These are phyloP conservation scores for Exophiala calicioides DNA, from an alignment of 2,329 filamentous ascomycete genomes.

Conservation along the genomic window DNA sequence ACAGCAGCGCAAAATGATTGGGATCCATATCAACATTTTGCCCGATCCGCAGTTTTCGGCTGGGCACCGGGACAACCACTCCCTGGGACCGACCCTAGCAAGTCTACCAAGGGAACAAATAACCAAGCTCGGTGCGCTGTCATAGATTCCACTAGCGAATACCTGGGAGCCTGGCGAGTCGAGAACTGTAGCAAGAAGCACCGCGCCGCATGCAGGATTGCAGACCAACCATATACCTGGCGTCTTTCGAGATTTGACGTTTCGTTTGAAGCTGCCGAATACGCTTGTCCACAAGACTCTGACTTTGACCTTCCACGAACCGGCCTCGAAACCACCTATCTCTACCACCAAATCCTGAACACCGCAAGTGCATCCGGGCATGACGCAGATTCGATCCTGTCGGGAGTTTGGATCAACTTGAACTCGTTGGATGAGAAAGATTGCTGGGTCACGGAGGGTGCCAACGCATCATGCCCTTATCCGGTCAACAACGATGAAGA, in stretches of 20 bases:
- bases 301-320: slow-evolving; percentile 61
- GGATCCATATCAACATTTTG: slow-evolving; percentile 50
- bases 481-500: slow-evolving; percentile 44
- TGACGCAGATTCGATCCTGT: slow-evolving; percentile 19
- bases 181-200: slow-evolving; percentile 55
- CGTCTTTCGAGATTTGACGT: slow-evolving; percentile 46
- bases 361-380: slow-evolving; percentile 33
- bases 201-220: slow-evolving; percentile 59
- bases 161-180: slow-evolving; percentile 59
- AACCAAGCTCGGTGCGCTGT: slow-evolving; percentile 57
- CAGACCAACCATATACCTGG: slow-evolving; percentile 60
- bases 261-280: slow-evolving; percentile 47
- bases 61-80: slow-evolving; percentile 60
- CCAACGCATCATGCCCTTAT: slow-evolving; percentile 62
- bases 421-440: slow-evolving; percentile 58
- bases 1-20: slow-evolving; percentile 36
- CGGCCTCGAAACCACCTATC: slow-evolving; percentile 63
- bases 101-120: slow-evolving; percentile 31
- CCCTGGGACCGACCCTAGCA: slow-evolving; percentile 41
- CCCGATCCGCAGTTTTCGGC: slow-evolving; percentile 58
- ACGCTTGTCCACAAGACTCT: slow-evolving; percentile 52
- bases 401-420: slow-evolving; percentile 59
- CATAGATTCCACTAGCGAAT: slow-evolving; percentile 46
- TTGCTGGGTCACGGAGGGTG: slow-evolving; percentile 63
- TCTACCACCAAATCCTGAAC: slow-evolving; percentile 47